Conservation (phyloP, 75 land plant genomes). For the Pinus taeda region DNA sequence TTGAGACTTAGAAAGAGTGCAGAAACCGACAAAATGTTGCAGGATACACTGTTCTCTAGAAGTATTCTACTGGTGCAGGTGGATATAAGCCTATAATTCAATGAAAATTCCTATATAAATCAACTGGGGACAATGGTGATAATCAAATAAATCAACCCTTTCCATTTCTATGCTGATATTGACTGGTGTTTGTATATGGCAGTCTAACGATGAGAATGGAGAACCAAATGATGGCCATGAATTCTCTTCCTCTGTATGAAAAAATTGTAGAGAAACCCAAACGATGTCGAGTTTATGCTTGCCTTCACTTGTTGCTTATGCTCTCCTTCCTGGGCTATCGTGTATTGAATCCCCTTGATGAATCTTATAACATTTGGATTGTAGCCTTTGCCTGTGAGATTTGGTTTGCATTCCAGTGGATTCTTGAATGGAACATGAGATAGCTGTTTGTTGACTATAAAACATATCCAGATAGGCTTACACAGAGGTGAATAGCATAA, state of each 20-base stretch:
- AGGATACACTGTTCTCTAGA: no score
- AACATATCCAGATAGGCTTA: conserved; percentile 5
- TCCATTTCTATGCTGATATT: no score
- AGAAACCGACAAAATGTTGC: no score
- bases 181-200: no score
- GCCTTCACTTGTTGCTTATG: background rate
- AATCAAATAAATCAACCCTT: no score
- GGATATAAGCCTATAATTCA: no score
- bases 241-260: conserved; percentile 9
- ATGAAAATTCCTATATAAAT: no score
- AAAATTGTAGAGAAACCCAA: background rate
- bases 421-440: background rate
- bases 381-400: background rate
- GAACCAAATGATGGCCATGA: background rate
- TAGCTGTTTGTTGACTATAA: background rate
- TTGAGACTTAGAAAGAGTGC: no score
- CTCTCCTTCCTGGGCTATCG: background rate
- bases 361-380: background rate
- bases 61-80: no score
- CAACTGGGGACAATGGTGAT: no score
- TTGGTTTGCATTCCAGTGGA: background rate
- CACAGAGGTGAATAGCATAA: background rate
- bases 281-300: background rate
- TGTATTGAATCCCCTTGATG: background rate
- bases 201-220: no score